Conservation (phyloP, 768 basidiomycete genomes). For the Galerina marginata region DNA sequence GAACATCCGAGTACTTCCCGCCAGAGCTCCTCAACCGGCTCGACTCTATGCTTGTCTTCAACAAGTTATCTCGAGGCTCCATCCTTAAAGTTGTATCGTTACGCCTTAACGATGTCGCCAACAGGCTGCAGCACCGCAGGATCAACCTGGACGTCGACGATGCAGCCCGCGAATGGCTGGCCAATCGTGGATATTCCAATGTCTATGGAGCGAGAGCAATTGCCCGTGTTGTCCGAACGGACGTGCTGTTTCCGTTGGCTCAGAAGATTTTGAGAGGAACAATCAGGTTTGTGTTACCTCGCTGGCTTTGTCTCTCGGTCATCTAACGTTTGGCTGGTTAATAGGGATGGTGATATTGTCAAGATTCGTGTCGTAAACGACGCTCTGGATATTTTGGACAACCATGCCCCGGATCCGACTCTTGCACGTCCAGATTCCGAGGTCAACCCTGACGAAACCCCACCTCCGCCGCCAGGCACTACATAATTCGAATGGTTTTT, state of each 20-base stretch:
- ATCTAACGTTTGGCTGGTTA: neutral
- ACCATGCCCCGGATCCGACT: conserved; percentile 58
- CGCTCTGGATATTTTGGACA: conserved; percentile 61
- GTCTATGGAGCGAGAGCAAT: conserved; percentile 89
- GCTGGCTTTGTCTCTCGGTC: neutral
- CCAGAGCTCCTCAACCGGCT: conserved; percentile 91
- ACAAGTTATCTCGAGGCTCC: conserved; percentile 78
- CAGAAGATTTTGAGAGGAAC: conserved; percentile 80
- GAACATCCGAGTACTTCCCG: conserved; percentile 82
- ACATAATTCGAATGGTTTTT: no score
- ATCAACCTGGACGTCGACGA: conserved; percentile 76
- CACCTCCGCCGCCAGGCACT: no score
- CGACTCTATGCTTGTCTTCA: conserved; percentile 88
- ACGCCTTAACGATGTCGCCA: conserved; percentile 75
- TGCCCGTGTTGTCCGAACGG: conserved; percentile 81
- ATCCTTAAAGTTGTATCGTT: conserved; percentile 82
- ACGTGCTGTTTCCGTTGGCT: conserved; percentile 84
- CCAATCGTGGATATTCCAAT: conserved; percentile 79
- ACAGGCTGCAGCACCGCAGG: conserved; percentile 63
- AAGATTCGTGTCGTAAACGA: conserved; percentile 52
- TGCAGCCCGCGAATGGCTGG: conserved; percentile 70
- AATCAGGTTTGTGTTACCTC: conserved; percentile 57
- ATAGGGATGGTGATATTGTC: conserved; percentile 72
- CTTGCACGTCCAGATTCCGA: conserved; percentile 29
- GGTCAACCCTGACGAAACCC: conserved; percentile 26